Base-by-base conservation (phyloP, 2,329 filamentous ascomycete genomes). In the Trichoderma atroviride region DNA sequence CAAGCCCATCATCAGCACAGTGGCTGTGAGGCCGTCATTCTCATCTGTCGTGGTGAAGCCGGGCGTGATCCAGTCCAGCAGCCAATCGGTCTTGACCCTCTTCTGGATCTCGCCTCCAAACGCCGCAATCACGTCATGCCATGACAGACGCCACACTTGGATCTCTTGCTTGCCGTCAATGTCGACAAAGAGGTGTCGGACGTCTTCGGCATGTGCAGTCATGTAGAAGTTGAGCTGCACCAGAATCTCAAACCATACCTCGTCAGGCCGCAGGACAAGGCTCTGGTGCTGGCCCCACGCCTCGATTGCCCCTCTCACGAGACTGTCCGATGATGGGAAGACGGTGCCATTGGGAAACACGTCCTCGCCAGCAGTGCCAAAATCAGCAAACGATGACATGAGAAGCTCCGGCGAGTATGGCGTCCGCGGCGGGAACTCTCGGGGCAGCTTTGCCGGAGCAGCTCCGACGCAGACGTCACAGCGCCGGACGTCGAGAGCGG, bases 221-320 rank as follows among this genome's bases (percentile, higher is more conserved):
- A 87, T 82, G 74, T 83, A 87, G 65, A 83, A 80, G 73, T 82
- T 84, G 59, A 87, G 76, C 75, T 87, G 85, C 0, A 79, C 78
- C 4, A 88, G 77, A 64, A 87, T 84, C 61, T 85, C 81, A 71
- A 87, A 83, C 86, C 86, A 88, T 35, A 88, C 76, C 64, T 87
- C 85, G 47, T 88, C 85, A 0, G 86, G 85, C 0, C 85, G 81
- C 16, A 87, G 75, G 0, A 80, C 78, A 1, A 88, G 77, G 72
- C 85, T 81, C 69, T 85, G 81, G 68, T 86, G 84, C 60, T 82
- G 75, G 33, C 80, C 83, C 80, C 86, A 86, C 0, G 84, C 84
- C 37, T 82, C 78, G 53, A 85, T 76, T 4, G 81, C 81, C 19
- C 81, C 80, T 22, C 81, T 78, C 24, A 86, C 78, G 71, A 86